Percentiles rank a stretch among this genome's conserved stretches.
Evolutionary conservation across 768 basidiomycete genomes (phyloP).

Genomic region (Suillus subaureus): DNA sequence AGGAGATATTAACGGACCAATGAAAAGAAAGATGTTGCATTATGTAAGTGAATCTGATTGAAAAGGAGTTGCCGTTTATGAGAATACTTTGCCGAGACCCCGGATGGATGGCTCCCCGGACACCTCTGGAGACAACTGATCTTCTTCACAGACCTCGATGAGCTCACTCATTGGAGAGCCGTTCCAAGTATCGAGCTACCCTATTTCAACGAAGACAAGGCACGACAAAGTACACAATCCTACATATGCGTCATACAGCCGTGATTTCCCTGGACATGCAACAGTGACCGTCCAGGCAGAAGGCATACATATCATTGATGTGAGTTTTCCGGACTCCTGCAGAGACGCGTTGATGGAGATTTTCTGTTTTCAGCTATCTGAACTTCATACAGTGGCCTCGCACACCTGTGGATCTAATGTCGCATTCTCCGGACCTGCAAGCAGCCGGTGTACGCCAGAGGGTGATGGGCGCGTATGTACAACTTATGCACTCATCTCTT

Average conservation of each 20-base stretch:
- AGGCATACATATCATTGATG: conserved; percentile 76
- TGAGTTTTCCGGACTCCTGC: conserved; percentile 35
- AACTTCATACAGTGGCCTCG: conserved; percentile 65
- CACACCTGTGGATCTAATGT: conserved; percentile 72
- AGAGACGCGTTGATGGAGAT: neutral
- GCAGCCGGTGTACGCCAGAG: conserved; percentile 42
- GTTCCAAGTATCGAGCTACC: conserved; percentile 30
- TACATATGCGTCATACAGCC: conserved; percentile 21
- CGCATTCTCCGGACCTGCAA: conserved; percentile 59
- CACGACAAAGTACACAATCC: conserved; percentile 8
- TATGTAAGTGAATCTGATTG: no score
- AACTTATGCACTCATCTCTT: conserved; percentile 58
- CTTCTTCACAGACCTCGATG: conserved; percentile 21
- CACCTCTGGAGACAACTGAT: conserved; percentile 21
- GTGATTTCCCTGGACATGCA: conserved; percentile 52
- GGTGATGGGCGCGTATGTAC: conserved; percentile 40
- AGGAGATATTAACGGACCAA: no score
- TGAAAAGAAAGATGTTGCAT: no score
- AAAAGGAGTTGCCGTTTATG: no score
- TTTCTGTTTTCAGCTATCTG: conserved; percentile 50
- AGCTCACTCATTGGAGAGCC: conserved; percentile 34
- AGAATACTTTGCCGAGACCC: neutral
- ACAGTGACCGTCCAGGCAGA: conserved; percentile 73
- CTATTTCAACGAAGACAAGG: conserved; percentile 14
- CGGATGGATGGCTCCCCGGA: conserved; percentile 6